Evolutionary conservation across 805 yeast genomes (phyloP), one percentile per base, ranked within the genome.

Genomic region (Jamesozyma hellenica): DNA sequence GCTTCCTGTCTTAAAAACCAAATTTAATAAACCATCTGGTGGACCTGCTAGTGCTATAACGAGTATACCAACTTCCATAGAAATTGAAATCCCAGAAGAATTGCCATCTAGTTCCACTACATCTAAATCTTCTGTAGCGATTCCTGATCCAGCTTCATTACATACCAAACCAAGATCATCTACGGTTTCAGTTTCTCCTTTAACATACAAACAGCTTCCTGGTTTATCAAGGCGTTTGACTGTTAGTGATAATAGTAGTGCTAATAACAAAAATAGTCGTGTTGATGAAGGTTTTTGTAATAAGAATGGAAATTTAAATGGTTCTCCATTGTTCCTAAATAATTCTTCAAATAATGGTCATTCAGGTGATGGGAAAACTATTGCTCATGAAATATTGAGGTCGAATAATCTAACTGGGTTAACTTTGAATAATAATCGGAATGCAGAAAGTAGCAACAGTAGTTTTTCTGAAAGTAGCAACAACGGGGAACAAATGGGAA

Each of bases 21-120:
- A 51, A 28, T 55, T 56, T 33, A 49, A 32, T 31, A 53, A 52
- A 21, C 35, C 50, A 0, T 26, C 44, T 4, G 42, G 39, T 34
- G 60, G 55, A 3, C 53, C 56, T 2, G 38, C 47, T 4, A 55
- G 54, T 39, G 49, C 60, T 2, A 44, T 47, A n/a, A 63, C 66
- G 5, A 54, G 74, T 30, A 64, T 66, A 14, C 70, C 74, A 9
- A 72, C 82, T 0, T 81, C 85, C 2, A 67, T 80, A 2, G 72
- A 72, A 43, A 73, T 72, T 43, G 88, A 81, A 54, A 82, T 82
- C 32, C 90, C 90, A 2, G 64, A 60, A 44, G 65, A 61, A 34
- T 40, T 61, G 27, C 65, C 65, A 10, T 48, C 49, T 1, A 53
- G 52, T 15, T n/a, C n/a, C n/a, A 21, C 23, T 6, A 21, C 8